Evolutionary conservation across 1,284 basidiomycete genomes (phyloP).

Genomic region (Fomitopsis pinicola): DNA sequence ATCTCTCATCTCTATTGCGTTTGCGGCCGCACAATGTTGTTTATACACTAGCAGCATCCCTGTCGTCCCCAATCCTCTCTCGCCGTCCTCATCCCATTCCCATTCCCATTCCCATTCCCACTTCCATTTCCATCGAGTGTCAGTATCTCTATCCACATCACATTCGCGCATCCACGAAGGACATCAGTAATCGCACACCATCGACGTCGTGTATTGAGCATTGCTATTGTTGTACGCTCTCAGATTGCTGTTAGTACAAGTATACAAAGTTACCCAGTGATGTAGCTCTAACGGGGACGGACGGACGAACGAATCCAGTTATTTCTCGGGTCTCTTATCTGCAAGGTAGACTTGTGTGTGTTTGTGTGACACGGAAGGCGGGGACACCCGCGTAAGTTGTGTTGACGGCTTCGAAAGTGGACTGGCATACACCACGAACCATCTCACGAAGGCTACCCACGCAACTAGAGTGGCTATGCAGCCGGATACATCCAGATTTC

Average conservation of each 20-base stretch:
- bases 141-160: neutral
- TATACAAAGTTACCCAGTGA: neutral
- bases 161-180: neutral
- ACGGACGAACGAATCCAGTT: neutral
- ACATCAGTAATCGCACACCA: neutral
- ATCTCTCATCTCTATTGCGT: neutral
- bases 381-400: too few species aligned
- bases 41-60: neutral
- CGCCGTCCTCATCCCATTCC: neutral
- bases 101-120: neutral
- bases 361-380: too few species aligned
- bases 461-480: too few species aligned
- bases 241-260: neutral
- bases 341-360: too few species aligned
- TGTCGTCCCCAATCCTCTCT: neutral
- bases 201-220: neutral
- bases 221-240: slow-evolving; percentile 3
- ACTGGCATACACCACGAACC: too few species aligned
- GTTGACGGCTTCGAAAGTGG: too few species aligned
- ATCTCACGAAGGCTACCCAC: too few species aligned
- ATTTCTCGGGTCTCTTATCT: neutral
- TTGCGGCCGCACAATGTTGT: too few species aligned
- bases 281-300: slow-evolving; percentile 1
- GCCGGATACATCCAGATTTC: too few species aligned
- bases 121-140: neutral